A percentile compares a stretch with the other conserved stretches of the same genome.
These are phyloP conservation scores for Lipomyces spencermartinsiae DNA, from an alignment of 805 yeast species.

Conservation along the genomic window DNA sequence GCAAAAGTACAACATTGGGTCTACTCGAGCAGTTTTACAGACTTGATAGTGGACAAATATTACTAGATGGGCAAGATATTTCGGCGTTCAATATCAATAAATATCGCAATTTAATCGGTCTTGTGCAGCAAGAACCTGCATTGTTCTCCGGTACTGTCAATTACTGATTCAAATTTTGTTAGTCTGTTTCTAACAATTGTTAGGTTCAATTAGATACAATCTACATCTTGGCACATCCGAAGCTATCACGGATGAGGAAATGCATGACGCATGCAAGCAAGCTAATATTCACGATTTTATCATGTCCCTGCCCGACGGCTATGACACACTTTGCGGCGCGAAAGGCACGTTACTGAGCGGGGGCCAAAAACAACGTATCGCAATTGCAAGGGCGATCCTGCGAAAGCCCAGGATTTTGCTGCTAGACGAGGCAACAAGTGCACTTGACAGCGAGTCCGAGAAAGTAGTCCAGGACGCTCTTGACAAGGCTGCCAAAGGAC, in stretches of 20 bases:
- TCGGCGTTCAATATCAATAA: slow-evolving; percentile 55
- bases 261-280: slow-evolving; percentile 53
- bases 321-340: slow-evolving; percentile 57
- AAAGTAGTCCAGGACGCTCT: slow-evolving; percentile 68
- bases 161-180: too few species aligned
- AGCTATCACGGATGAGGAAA: slow-evolving; percentile 49
- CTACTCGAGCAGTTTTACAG: slow-evolving; percentile 61
- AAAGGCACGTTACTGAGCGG: slow-evolving; percentile 65
- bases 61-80: slow-evolving; percentile 60
- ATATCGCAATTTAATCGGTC: slow-evolving; percentile 61
- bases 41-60: slow-evolving; percentile 55
- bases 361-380: slow-evolving; percentile 69
- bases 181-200: too few species aligned
- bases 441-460: slow-evolving; percentile 65
- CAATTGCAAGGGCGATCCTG: slow-evolving; percentile 66
- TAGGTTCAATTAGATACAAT: slow-evolving; percentile 72
- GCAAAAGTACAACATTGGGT: slow-evolving; percentile 53
- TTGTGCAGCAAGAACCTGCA: slow-evolving; percentile 63
- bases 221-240: slow-evolving; percentile 53
- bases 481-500: slow-evolving; percentile 59
- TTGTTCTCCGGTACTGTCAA: slow-evolving; percentile 72
- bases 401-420: slow-evolving; percentile 61
- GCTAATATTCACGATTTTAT: slow-evolving; percentile 60
- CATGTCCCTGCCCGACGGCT: slow-evolving; percentile 60
- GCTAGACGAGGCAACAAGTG: slow-evolving; percentile 63